Evolutionary conservation across 2,329 filamentous ascomycete species (phyloP), one percentile per base, ranked within the genome.

Genomic region (Fusarium pseudocircinatum): DNA sequence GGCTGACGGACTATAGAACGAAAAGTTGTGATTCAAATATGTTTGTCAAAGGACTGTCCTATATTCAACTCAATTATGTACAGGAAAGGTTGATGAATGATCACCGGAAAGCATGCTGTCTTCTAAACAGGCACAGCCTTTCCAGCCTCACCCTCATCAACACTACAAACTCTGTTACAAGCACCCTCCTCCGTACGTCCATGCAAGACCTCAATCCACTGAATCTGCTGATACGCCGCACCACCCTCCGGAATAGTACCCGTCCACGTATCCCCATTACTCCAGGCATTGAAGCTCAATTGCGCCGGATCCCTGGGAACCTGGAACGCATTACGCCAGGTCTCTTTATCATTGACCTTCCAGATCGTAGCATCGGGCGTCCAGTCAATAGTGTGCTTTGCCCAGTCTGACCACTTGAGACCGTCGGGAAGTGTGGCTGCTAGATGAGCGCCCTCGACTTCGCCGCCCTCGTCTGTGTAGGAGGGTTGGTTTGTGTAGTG

Each of bases 401-500:
- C 84, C 88, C 88, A 91, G 32, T 87, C 82, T 34, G 85, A 82
- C 86, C 87, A 89, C 24, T 80, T 79, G 11, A 80, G 76, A 7
- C 81, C 79, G 13, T 82, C 70, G 6, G 87, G 84, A 24, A 87
- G 78, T 2, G 83, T 85, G 24, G 82, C 82, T 42, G 83, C 84
- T 7, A 81, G 67, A 2, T 84, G 86, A 3, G 88, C 85, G n/a
- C 81, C 79, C 1, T 82, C 74, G 32, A 88, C 79, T 15, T 84
- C 82, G 32, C 84, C 81, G 26, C 85, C 87, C 5, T 81, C 78
- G 6, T 81, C 80, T 47, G 82, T 84, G 62, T 85, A 84, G 0
- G 86, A 81, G 0, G 88, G 88, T 78, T 91, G 89, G 77, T 91
- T 91, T 22, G 88, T 90, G 81, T 89, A 91, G 71, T 87, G 85